Evolutionary conservation across 2,329 filamentous ascomycete species (phyloP).

Genomic region (Colletotrichum tanaceti): DNA sequence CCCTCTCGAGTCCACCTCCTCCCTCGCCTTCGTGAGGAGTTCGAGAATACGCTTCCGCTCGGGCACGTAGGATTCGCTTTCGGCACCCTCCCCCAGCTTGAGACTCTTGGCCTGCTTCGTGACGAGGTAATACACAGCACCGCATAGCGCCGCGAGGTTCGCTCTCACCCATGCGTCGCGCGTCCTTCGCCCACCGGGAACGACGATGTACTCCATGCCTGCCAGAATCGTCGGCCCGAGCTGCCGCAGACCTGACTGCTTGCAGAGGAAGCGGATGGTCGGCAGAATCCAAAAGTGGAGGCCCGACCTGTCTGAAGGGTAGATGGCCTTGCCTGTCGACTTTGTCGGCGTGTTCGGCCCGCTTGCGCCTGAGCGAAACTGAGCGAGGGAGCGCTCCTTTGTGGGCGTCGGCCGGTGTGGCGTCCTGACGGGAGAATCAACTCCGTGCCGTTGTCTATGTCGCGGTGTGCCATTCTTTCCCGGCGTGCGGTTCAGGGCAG

Average conservation of each 20-base stretch:
- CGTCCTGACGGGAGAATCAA: constrained; percentile 43
- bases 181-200: constrained; percentile 56
- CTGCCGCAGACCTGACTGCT: constrained; percentile 67
- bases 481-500: constrained; percentile 50
- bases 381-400: constrained; percentile 58
- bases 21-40: constrained; percentile 52
- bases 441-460: constrained; percentile 46
- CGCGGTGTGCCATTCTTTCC: constrained; percentile 47
- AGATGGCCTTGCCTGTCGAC: constrained; percentile 50
- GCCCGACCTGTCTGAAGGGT: constrained; percentile 48
- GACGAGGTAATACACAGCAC: constrained; percentile 71
- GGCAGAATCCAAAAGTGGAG: constrained; percentile 77
- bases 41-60: constrained; percentile 55
- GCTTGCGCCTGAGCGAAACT: constrained; percentile 54
- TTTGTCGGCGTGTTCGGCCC: constrained; percentile 53
- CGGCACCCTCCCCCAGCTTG: constrained; percentile 52
- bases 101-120: constrained; percentile 60
- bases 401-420: constrained; percentile 54
- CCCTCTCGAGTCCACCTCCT: constrained; percentile 48
- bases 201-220: constrained; percentile 71
- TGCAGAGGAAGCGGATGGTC: constrained; percentile 73
- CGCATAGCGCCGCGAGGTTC: constrained; percentile 66
- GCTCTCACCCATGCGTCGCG: constrained; percentile 62
- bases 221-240: constrained; percentile 80
- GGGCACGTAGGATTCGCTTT: constrained; percentile 58